These are phyloP conservation scores for Casuarina glauca DNA, from an alignment of 306 rosid genomes.

Conservation along the genomic window DNA sequence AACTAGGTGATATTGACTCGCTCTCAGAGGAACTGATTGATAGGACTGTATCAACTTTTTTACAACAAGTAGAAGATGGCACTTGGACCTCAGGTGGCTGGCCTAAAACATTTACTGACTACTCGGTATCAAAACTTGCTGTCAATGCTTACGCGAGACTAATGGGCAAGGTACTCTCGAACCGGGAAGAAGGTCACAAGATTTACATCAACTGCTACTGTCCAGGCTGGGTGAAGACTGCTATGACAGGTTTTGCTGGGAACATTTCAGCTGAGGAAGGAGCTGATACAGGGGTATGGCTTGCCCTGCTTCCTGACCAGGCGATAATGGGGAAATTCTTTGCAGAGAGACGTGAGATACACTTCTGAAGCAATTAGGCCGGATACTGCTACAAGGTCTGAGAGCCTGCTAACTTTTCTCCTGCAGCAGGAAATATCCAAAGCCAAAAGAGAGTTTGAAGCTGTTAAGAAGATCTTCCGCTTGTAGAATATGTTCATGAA, in stretches of 20 bases:
- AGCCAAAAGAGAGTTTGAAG: neutral
- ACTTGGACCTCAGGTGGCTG: constrained; percentile 78
- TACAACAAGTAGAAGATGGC: constrained; percentile 80
- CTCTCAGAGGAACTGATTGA: constrained; percentile 69
- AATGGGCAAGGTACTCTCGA: constrained; percentile 55
- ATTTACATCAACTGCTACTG: constrained; percentile 77
- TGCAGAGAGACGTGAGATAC: constrained; percentile 82
- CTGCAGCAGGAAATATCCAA: neutral
- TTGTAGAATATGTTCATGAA: neutral
- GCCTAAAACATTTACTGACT: constrained; percentile 77
- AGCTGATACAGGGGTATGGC: constrained; percentile 95
- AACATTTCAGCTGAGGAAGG: constrained; percentile 74
- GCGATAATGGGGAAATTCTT: constrained; percentile 69
- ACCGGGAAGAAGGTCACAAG: constrained; percentile 61
- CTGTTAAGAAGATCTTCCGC: neutral
- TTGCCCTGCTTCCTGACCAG: constrained; percentile 82
- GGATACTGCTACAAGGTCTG: constrained; percentile 5
- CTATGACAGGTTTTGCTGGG: constrained; percentile 88
- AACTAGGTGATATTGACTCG: constrained; percentile 46
- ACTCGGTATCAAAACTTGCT: constrained; percentile 80
- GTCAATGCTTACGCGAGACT: constrained; percentile 76
- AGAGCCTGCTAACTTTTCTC: neutral
- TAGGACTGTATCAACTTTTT: constrained; percentile 40
- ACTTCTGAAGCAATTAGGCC: constrained; percentile 43
- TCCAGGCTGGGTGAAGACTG: constrained; percentile 96